Evolutionary conservation across 225 moss, liverwort and hornwort species (phyloP).

Genomic region (Physcomitrellopsis africana): DNA sequence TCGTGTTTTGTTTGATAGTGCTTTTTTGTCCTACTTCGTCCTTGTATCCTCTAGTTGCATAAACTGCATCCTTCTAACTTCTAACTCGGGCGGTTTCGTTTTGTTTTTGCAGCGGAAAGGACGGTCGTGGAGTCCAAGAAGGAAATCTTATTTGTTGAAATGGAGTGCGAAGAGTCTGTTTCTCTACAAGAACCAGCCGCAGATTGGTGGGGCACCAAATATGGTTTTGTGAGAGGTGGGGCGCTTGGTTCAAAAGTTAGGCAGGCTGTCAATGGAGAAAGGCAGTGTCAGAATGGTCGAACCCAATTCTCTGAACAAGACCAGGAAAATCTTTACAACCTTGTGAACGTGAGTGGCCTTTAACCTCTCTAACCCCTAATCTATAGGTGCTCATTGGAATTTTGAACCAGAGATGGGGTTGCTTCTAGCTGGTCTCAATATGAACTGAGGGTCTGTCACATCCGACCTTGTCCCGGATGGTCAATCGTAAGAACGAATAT

Average conservation of each 20-base stretch:
- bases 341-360: constrained; percentile 62
- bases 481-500: no score
- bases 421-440: background rate
- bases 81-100: background rate
- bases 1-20: no score
- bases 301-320: constrained; percentile 83
- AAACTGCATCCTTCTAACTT: background rate
- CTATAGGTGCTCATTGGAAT: constrained; percentile 5
- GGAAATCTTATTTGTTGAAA: constrained; percentile 39
- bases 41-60: background rate
- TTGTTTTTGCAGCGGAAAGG: constrained; percentile 23
- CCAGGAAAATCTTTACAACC: constrained; percentile 82
- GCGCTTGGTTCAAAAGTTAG: constrained; percentile 69
- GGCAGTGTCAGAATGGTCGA: constrained; percentile 55
- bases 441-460: background rate
- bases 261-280: constrained; percentile 53
- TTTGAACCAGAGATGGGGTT: background rate
- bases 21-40: background rate
- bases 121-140: constrained; percentile 32
- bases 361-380: background rate
- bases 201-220: constrained; percentile 92
- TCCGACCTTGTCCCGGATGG: no score
- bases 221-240: constrained; percentile 90
- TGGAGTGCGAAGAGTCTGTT: constrained; percentile 35
- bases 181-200: constrained; percentile 47